Base-by-base conservation (phyloP, 2,329 filamentous ascomycete species). In the Aspergillus floridensis region DNA sequence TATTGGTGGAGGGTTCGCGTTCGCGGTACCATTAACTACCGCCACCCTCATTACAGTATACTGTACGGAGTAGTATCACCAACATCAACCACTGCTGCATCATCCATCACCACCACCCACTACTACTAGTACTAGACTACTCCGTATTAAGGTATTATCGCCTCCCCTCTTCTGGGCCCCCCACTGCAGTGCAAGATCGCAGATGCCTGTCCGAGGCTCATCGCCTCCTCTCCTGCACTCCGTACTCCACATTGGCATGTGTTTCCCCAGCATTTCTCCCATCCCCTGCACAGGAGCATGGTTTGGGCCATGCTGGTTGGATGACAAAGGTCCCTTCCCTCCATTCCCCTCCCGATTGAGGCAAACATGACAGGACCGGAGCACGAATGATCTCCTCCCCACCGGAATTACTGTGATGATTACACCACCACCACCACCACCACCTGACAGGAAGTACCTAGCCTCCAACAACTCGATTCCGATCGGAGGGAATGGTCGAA, bases 1-100 rank as follows among this genome's bases (percentile, higher is more conserved):
- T 61, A 56, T 59, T 53, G 52, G 50, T 38, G 58, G 48, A 41
- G 57, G 48, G 53, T 58, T 49, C 44, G 53, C 26, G 29, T 35
- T 32, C 51, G 38, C 11, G 38, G 29, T 35, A 29, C 32, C 11
- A 12, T 12, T 12, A 35, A 12, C 4, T 12, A 35, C 32, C 32
- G 32, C 32, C 32, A 35, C 32, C 32, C 14, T 35, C 5, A 12
- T 2, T 16, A 5, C 14, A 35, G 32, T n/a, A n/a, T n/a, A n/a
- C n/a, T n/a, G n/a, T n/a, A n/a, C n/a, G n/a, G n/a, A n/a, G n/a
- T n/a, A n/a, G 26, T 26, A 26, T 26, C 26, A 29, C 26, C 26
- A 29, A 29, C 26, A 22, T 22, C 22, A 29, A 29, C 26, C 26
- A 10, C 7, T 29, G 8, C 24, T 29, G 26, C 26, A 29, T 29